Evolutionary conservation across 768 basidiomycete species (phyloP).

Genomic region (Podaxis sp.): DNA sequence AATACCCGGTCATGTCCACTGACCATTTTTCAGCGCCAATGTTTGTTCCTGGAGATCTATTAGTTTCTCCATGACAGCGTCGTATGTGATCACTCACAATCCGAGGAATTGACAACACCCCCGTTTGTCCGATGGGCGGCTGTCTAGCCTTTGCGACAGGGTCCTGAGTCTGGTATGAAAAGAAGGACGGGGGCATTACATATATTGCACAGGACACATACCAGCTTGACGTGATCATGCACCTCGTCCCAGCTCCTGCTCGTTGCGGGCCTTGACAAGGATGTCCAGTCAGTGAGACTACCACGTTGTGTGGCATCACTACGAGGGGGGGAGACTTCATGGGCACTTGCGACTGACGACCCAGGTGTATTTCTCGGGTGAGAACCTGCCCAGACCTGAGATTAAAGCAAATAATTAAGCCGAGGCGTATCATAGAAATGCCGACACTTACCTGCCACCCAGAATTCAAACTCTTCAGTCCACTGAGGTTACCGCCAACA

Average conservation of each 20-base stretch:
- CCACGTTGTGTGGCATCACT: constrained; percentile 47
- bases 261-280: constrained; percentile 44
- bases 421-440: not conserved
- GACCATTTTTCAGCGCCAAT: constrained; percentile 11
- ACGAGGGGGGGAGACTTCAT: constrained; percentile 46
- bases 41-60: constrained; percentile 8
- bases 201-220: not conserved
- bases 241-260: constrained; percentile 61
- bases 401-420: constrained; percentile 19
- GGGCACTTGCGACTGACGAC: constrained; percentile 56
- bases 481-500: constrained; percentile 43
- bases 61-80: not conserved
- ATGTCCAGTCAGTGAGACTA: constrained; percentile 51
- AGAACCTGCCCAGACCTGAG: constrained; percentile 63
- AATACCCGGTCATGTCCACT: not conserved
- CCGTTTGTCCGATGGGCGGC: constrained; percentile 8
- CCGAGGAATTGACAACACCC: constrained; percentile 9
- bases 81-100: constrained; percentile 3
- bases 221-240: constrained; percentile 8
- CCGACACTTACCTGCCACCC: constrained; percentile 63
- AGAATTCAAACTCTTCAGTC: constrained; percentile 53
- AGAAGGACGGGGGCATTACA: not conserved
- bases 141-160: constrained; percentile 7
- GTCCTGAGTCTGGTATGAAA: constrained; percentile 1
- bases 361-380: constrained; percentile 60